phyloP scores from a whole-genome alignment of 2,329 filamentous ascomycete species.

The Zasmidium angulare region DNA sequence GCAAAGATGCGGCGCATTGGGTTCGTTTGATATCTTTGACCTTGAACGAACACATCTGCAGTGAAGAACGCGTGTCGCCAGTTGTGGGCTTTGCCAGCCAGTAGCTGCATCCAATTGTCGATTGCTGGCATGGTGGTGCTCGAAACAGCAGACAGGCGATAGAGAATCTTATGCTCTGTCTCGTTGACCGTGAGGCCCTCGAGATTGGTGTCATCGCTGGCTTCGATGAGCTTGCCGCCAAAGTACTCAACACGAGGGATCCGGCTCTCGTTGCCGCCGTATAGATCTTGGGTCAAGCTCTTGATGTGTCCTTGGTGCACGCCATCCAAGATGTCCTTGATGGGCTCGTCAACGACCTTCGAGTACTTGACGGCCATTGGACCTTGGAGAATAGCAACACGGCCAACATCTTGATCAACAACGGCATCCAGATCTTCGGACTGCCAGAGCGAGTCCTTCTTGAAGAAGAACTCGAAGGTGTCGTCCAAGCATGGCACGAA shows the following conservation, averaged over 20 bases:
- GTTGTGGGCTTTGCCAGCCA: constrained; percentile 81
- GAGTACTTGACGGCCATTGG: constrained; percentile 91
- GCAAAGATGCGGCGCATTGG: constrained; percentile 89
- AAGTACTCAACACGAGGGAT: constrained; percentile 94
- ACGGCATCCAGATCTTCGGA: constrained; percentile 96
- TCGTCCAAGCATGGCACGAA: constrained; percentile 96
- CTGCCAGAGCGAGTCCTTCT: constrained; percentile 99
- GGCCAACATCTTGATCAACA: constrained; percentile 90
- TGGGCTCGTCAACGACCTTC: constrained; percentile 84
- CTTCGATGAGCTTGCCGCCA: constrained; percentile 77
- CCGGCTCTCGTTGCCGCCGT: constrained; percentile 67
- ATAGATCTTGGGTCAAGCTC: constrained; percentile 74
- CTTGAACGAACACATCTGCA: constrained; percentile 90
- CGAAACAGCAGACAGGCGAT: constrained; percentile 75
- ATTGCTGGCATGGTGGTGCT: constrained; percentile 72
- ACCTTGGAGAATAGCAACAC: constrained; percentile 94
- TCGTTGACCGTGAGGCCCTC: constrained; percentile 84
- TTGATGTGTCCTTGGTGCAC: constrained; percentile 88
- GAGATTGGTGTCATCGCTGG: constrained; percentile 70
- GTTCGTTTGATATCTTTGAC: constrained; percentile 95
- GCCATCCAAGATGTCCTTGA: constrained; percentile 89
- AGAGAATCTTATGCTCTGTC: constrained; percentile 76
- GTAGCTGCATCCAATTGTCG: constrained; percentile 82
- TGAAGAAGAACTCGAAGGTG: constrained; percentile 99
- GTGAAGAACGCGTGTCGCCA: constrained; percentile 96